Percentiles rank a stretch among this genome's conserved stretches.
These are phyloP conservation scores for Heterobasidion irregulare DNA, from an alignment of 1,284 basidiomycete species.

Conservation along the genomic window DNA sequence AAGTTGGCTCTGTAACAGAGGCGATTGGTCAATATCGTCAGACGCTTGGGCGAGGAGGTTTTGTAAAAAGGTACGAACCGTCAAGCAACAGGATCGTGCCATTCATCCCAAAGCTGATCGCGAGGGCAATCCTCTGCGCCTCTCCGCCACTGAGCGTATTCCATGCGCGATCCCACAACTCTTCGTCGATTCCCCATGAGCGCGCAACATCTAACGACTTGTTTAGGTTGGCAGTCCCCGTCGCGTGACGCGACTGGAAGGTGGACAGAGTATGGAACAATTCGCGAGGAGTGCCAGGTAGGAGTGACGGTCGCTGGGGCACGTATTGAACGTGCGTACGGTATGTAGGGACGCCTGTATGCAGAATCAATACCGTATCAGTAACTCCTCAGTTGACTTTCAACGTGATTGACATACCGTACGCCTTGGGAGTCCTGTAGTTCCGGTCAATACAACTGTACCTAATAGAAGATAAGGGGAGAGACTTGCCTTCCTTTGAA, in stretches of 20 bases:
- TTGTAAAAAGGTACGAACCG: slow-evolving; percentile 38
- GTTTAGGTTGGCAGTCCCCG: slow-evolving; percentile 19
- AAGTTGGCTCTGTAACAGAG: slow-evolving; percentile 67
- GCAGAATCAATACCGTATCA: neutral
- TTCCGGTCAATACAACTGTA: neutral
- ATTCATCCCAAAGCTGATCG: slow-evolving; percentile 62
- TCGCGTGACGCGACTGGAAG: slow-evolving; percentile 43
- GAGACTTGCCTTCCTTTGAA: slow-evolving; percentile 55
- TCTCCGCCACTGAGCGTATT: slow-evolving; percentile 76
- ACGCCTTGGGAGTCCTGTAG: slow-evolving; percentile 41
- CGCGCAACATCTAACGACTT: slow-evolving; percentile 48
- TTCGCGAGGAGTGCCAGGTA: slow-evolving; percentile 73
- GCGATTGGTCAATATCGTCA: neutral
- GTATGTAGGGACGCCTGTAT: slow-evolving; percentile 63
- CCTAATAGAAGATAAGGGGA: slow-evolving; percentile 5
- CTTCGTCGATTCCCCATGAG: slow-evolving; percentile 58
- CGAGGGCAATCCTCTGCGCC: slow-evolving; percentile 72
- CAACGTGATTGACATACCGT: slow-evolving; percentile 31
- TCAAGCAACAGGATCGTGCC: slow-evolving; percentile 80
- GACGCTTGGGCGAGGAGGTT: neutral
- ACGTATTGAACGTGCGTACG: slow-evolving; percentile 77
- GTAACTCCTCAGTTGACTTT: neutral
- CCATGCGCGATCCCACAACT: slow-evolving; percentile 76
- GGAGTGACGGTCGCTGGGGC: slow-evolving; percentile 76
- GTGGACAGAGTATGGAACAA: slow-evolving; percentile 52